These are phyloP conservation scores for Plasmodium yoelii DNA, from an alignment of 169 alveolate species.

Conservation along the genomic window DNA sequence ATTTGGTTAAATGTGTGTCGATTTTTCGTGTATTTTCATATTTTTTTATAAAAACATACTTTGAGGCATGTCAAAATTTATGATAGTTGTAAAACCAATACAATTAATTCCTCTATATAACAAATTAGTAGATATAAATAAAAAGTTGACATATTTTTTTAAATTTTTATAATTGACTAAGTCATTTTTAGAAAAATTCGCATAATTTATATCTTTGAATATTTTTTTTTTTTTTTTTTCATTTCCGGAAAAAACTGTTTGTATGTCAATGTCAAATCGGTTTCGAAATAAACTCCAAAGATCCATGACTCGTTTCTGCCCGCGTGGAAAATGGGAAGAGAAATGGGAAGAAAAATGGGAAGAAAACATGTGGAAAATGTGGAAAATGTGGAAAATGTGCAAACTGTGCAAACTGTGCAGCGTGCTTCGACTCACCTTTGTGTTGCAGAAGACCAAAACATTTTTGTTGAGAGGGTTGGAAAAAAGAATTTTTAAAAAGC, in stretches of 20 bases:
- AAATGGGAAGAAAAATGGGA: neutral
- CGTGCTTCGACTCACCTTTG: constrained; percentile 36
- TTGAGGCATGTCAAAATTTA: constrained; percentile 58
- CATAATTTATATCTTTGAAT: constrained; percentile 60
- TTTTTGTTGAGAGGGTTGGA: constrained; percentile 52
- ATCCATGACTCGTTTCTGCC: constrained; percentile 49
- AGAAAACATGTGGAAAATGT: neutral
- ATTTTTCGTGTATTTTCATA: too few species aligned
- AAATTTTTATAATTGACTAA: constrained; percentile 41
- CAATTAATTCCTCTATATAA: constrained; percentile 69
- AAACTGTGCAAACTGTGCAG: too few species aligned
- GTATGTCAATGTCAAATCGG: constrained; percentile 62
- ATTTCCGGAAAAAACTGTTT: constrained; percentile 48
- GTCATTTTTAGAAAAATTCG: constrained; percentile 60
- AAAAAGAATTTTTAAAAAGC: constrained; percentile 33
- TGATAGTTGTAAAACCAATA: constrained; percentile 57
- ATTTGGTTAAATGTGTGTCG: too few species aligned
- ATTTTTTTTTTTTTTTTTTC: constrained; percentile 37
- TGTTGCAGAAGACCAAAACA: constrained; percentile 60
- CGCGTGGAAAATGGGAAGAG: too few species aligned
- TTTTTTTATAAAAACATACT: neutral
- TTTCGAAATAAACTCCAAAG: constrained; percentile 55
- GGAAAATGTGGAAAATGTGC: neutral
- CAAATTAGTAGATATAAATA: constrained; percentile 56
- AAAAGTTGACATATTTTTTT: constrained; percentile 59